phyloP scores from a whole-genome alignment of 768 basidiomycete species.

The Royoungia palumana region DNA sequence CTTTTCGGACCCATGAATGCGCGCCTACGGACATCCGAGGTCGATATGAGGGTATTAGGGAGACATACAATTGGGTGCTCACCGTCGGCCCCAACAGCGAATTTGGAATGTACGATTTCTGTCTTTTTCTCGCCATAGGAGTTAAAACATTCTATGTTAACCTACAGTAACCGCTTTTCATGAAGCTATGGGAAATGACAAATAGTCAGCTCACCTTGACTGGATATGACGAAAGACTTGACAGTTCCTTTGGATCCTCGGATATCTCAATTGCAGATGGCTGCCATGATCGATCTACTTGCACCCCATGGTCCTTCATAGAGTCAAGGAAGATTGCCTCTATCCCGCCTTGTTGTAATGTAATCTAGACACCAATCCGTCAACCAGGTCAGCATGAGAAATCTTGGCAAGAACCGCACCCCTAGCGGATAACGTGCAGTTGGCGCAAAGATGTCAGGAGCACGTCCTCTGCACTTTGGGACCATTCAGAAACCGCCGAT shows the following conservation, averaged over 20 bases:
- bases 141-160: slow-evolving; percentile 20
- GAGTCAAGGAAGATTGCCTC: slow-evolving; percentile 43
- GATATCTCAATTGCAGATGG: slow-evolving; percentile 33
- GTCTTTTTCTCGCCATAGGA: slow-evolving; percentile 29
- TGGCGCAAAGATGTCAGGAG: slow-evolving; percentile 57
- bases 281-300: slow-evolving; percentile 35
- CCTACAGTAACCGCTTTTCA: slow-evolving; percentile 9
- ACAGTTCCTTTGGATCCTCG: slow-evolving; percentile 39
- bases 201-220: slow-evolving; percentile 23
- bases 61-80: background rate
- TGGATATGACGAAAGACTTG: slow-evolving; percentile 26
- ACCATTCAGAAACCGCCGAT: background rate
- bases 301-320: slow-evolving; percentile 28
- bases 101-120: slow-evolving; percentile 34
- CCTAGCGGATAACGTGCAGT: slow-evolving; percentile 72
- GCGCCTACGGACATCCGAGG: slow-evolving; percentile 32
- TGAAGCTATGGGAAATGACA: background rate
- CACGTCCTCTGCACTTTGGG: slow-evolving; percentile 56
- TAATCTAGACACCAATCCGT: slow-evolving; percentile 20
- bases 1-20: slow-evolving; percentile 46
- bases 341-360: slow-evolving; percentile 40
- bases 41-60: background rate
- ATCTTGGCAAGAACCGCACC: slow-evolving; percentile 32
- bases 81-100: slow-evolving; percentile 37
- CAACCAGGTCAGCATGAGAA: background rate